Evolutionary conservation across 495 filamentous ascomycete genomes (phyloP).

Genomic region (Penicillium dipodomyicola): DNA sequence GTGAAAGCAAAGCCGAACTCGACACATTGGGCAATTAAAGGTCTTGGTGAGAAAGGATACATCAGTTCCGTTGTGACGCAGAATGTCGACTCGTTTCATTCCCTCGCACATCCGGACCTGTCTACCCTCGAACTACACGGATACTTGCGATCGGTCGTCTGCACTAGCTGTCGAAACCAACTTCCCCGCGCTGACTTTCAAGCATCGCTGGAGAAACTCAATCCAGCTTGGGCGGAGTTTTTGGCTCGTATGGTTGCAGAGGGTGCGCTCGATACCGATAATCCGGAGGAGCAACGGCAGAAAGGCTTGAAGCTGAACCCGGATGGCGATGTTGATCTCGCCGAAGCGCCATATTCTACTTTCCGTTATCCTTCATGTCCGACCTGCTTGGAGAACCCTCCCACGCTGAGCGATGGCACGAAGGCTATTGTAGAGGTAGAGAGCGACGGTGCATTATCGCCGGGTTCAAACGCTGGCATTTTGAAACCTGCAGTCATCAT

Average conservation of each 20-base stretch:
- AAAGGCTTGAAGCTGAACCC: conserved; percentile 82
- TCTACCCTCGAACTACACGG: conserved; percentile 86
- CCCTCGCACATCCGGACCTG: conserved; percentile 68
- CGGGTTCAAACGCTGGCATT: conserved; percentile 69
- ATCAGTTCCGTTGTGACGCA: conserved; percentile 83
- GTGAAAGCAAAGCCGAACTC: conserved; percentile 74
- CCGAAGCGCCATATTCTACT: conserved; percentile 77
- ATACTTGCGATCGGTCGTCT: conserved; percentile 75
- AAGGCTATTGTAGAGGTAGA: conserved; percentile 66
- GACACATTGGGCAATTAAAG: conserved; percentile 71
- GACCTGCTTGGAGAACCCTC: conserved; percentile 67
- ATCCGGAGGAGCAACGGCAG: conserved; percentile 64
- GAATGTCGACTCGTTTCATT: conserved; percentile 95
- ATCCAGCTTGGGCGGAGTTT: conserved; percentile 83
- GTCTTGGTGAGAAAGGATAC: conserved; percentile 67
- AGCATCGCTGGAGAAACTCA: conserved; percentile 67
- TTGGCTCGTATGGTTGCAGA: conserved; percentile 64
- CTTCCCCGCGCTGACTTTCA: conserved; percentile 74
- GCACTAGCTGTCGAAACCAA: conserved; percentile 70
- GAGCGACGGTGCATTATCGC: conserved; percentile 73
- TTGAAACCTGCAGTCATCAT: conserved; percentile 90
- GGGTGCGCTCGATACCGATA: conserved; percentile 74
- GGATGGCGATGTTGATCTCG: conserved; percentile 93
- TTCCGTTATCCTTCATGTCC: conserved; percentile 93
- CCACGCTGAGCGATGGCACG: conserved; percentile 54